Evolutionary conservation across 257 asterid genomes (phyloP), one percentile per base, ranked within the genome.

Genomic region (Sherardia arvensis): DNA sequence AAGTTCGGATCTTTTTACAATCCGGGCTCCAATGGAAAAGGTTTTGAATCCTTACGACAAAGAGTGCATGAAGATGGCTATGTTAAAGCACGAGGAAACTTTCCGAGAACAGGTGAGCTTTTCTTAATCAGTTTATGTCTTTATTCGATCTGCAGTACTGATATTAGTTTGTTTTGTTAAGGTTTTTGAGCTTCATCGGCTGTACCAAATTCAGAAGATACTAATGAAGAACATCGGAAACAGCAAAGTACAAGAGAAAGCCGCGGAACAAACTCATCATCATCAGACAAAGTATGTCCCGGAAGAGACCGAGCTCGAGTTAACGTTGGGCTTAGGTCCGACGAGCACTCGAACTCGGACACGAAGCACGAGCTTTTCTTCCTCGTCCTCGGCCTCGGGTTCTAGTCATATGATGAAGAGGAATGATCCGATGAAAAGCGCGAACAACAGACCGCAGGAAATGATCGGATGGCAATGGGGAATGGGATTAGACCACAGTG

Each of bases 61-160:
- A 79, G 95, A 89, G 62, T 82, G 27, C 77, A 83, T 92, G 95
- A 92, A 84, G 79, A 81, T 84, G 80, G 96, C 95, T 29, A 83
- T 92, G 94, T 71, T 92, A 70, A 89, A 92, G 81, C 99, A 92
- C 71, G 99, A 92, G 71, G 91, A 89, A 76, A 84, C 86, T 18
- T 92, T 92, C 61, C 83, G 93, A 66, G 91, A 87, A 58, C 98
- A 91, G 94, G 98, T 91, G 73, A 15, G 32, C 20, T 10, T 30
- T 36, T 9, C 45, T 36, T 10, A 36, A 43, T 4, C 4, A 40
- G n/a, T 40, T 40, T 6, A 34, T 38, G 4, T 38, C 12, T 1
- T 5, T 5, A 17, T 22, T 2, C 3, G n/a, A 21, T 47, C 1
- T 36, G 21, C 33, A 26, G 45, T 43, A 8, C 27, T 17, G 22